Conservation (phyloP, 192 early-diverging fungal species). For the Glomus cerebriforme region DNA sequence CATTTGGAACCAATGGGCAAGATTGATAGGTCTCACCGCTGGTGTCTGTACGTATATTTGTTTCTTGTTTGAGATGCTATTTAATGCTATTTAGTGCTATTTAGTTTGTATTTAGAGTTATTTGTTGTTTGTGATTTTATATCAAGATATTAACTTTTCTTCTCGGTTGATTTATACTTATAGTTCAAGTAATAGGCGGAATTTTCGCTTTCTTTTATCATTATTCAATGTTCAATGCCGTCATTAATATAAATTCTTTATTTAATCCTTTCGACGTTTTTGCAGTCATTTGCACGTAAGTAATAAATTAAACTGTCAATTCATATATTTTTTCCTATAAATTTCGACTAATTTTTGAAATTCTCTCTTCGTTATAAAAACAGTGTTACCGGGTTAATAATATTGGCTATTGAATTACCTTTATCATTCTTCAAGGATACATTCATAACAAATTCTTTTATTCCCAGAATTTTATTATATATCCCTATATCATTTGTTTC, state of each 20-base stretch:
- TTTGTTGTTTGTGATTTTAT: not conserved
- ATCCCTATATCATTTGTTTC: not conserved
- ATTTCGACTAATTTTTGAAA: not conserved
- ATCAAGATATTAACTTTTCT: not conserved
- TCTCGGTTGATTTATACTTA: not conserved
- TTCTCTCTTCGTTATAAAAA: not conserved
- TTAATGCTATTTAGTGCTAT: too few relatives aligned
- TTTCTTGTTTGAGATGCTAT: too few relatives aligned
- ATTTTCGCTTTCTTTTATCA: not conserved
- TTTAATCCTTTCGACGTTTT: conserved; percentile 11
- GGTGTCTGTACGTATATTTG: conserved; percentile 32
- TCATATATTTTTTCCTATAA: not conserved
- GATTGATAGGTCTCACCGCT: conserved; percentile 15
- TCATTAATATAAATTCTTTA: not conserved
- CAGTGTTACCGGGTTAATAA: not conserved
- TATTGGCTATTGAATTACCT: conserved; percentile 20
- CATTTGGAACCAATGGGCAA: conserved; percentile 32
- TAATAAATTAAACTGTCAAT: not conserved
- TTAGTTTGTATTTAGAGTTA: too few relatives aligned
- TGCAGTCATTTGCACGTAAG: conserved; percentile 24
- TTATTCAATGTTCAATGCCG: not conserved
- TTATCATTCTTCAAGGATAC: conserved; percentile 1
- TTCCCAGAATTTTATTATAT: conserved; percentile 16
- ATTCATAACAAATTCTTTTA: not conserved
- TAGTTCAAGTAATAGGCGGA: not conserved